Conservation (phyloP, 768 basidiomycete genomes). For the Leccinum broughii region DNA sequence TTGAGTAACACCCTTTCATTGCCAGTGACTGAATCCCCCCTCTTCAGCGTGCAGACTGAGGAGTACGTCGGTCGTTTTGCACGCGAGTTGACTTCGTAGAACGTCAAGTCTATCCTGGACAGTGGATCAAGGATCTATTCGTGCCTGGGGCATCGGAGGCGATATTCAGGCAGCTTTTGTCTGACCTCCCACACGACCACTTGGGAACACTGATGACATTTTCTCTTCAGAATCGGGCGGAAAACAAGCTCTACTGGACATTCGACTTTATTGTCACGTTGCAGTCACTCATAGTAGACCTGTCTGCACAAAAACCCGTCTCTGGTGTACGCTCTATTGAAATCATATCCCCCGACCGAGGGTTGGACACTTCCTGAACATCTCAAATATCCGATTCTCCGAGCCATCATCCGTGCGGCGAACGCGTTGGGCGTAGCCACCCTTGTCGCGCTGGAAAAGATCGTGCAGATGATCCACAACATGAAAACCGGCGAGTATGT, state of each 20-base stretch:
- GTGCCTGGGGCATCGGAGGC: constrained; percentile 24
- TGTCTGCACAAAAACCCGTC: constrained; percentile 51
- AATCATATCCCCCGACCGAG: constrained; percentile 46
- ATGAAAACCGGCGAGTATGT: constrained; percentile 46
- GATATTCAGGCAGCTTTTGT: constrained; percentile 20
- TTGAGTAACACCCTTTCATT: neutral
- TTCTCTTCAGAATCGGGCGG: constrained; percentile 48
- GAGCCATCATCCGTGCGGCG: constrained; percentile 53
- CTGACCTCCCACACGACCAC: constrained; percentile 25
- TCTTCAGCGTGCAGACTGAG: constrained; percentile 47
- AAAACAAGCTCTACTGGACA: constrained; percentile 53
- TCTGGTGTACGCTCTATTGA: constrained; percentile 54
- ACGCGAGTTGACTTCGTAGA: constrained; percentile 42
- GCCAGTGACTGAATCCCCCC: neutral
- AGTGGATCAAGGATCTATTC: constrained; percentile 36
- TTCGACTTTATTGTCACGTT: constrained; percentile 38
- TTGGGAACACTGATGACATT: constrained; percentile 19
- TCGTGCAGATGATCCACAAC: constrained; percentile 43
- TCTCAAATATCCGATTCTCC: constrained; percentile 39
- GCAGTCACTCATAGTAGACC: constrained; percentile 31
- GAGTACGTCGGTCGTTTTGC: constrained; percentile 49
- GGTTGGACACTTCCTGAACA: constrained; percentile 35
- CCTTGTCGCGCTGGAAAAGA: constrained; percentile 59
- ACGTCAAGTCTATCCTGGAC: constrained; percentile 40
- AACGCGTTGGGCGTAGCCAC: constrained; percentile 55